Evolutionary conservation across 2,329 filamentous ascomycete species (phyloP), one percentile per base, ranked within the genome.

Genomic region (Pseudogymnoascus sp.): DNA sequence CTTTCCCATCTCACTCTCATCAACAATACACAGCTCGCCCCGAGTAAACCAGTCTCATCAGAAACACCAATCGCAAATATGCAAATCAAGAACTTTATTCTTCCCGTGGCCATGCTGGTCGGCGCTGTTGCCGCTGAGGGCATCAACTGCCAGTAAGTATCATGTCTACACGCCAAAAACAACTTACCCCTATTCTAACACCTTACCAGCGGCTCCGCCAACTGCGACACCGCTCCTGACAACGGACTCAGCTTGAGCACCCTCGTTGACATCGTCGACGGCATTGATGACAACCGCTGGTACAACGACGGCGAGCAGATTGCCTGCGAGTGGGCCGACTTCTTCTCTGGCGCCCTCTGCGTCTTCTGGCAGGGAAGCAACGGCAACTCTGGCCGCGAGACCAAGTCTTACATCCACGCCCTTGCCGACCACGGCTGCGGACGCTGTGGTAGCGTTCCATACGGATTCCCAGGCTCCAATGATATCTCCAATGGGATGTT

Each of bases 81-180:
- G 41, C 41, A 47, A 6, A 47, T 47, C 22, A n/a, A 28, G 41
- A 47, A 28, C 22, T 4, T 47, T 8, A 12, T 47, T 47, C 41
- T 47, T 28, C 14, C 41, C 12, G 22, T 47, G 22, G 41, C 41
- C 41, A 28, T 47, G 6, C 41, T 47, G 7, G 41, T 14, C 8
- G n/a, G 20, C 41, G 9, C 22, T 8, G 14, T 47, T 28, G 41
- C 12, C 20, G 41, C 41, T 4, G 41, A 47, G 5, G 41, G 41
- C 12, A 47, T 47, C 41, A 47, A 47, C 41, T 47, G 41, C 41
- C 41, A 47, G 41, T 47, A 47, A 47, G 41, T 47, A 28, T 28
- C 41, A 47, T 28, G 3, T 12, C 22, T 6, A 47, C 20, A n/a
- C 12, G 5, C 12, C 20, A 28, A 5, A 4, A 14, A n/a, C 12